Base-by-base conservation (phyloP, 352 stramenopile species). In the Phytopythium vexans region DNA sequence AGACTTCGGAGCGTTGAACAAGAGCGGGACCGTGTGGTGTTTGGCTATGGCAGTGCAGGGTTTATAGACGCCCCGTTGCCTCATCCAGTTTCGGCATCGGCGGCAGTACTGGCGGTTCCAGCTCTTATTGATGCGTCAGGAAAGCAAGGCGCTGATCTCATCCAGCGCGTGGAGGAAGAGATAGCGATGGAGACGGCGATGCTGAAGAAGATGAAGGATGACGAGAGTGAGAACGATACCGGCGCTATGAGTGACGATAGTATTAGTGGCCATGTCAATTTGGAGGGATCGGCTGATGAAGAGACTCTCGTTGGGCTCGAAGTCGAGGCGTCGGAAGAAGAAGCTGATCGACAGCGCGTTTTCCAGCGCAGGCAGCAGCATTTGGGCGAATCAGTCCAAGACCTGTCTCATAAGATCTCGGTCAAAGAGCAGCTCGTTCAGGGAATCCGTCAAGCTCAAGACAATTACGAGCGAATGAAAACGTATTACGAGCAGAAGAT, bases 401-500 rank as follows among this genome's bases (percentile, higher is more conserved):
- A 92, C 43, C 56, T 95, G 16, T 72, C 79, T 32, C 79, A 90
- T 35, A 78, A 94, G 35, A 95, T 95, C 59, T 91, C 86, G 7
- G 53, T 94, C 15, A 95, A 95, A 47, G 83, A 95, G 58, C 79
- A 94, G 16, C 73, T 95, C 12, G 70, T 94, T 8, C 74, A 89
- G 33, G 90, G 87, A 41, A 82, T 95, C 50, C 77, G 78, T 1
- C 71, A 88, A 36, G 70, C 77, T 8, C 78, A 92, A 62, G 82
- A 90, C 60, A 90, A 90, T 42, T 95, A 91, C 52, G 83, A 92
- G 36, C 74, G 78, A 8, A 73, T 95, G 62, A 87, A 86, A 52
- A 90, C 46, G 11, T 88, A 91, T 43, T 94, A 93, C 54, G 86
- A 95, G 48, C 64, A 88, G 32, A 90, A 91, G 55, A 86, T 95